A percentile compares a stretch with the other conserved stretches of the same genome.
Conservation (phyloP, 768 basidiomycete genomes). For the Phanerodontia chrysosporium region DNA sequence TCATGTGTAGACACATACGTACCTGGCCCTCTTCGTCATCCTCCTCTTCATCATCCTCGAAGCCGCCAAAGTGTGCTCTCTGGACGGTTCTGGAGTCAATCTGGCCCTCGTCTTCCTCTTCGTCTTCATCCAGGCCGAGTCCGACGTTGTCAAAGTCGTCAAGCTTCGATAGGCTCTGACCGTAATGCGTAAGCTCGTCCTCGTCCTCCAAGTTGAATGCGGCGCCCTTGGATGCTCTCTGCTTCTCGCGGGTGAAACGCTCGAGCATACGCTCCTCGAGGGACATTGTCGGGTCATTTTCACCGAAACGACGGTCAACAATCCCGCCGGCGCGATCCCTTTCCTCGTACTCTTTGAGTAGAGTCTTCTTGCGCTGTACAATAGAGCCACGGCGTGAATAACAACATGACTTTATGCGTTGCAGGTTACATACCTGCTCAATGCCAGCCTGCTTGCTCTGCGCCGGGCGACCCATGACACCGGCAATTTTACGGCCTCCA, state of each 20-base stretch:
- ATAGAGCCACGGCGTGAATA: slow-evolving; percentile 10
- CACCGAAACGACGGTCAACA: slow-evolving; percentile 92
- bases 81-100: slow-evolving; percentile 66
- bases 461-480: slow-evolving; percentile 77
- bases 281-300: slow-evolving; percentile 89
- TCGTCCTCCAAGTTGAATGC: slow-evolving; percentile 91
- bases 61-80: slow-evolving; percentile 81
- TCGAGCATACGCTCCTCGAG: slow-evolving; percentile 96
- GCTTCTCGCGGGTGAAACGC: slow-evolving; percentile 89
- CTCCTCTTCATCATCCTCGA: slow-evolving; percentile 62
- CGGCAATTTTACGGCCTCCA: slow-evolving; percentile 83
- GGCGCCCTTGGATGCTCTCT: slow-evolving; percentile 67
- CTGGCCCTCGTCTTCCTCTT: slow-evolving; percentile 48
- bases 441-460: slow-evolving; percentile 88
- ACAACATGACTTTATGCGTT: too few species aligned
- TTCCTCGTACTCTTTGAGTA: slow-evolving; percentile 84
- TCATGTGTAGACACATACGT: slow-evolving; percentile 4
- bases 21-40: slow-evolving; percentile 45
- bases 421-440: slow-evolving; percentile 58
- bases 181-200: slow-evolving; percentile 88
- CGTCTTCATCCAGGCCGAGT: slow-evolving; percentile 55
- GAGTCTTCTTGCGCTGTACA: slow-evolving; percentile 73
- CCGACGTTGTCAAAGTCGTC: slow-evolving; percentile 81
- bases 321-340: slow-evolving; percentile 84
- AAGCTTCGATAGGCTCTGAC: slow-evolving; percentile 78